A percentile compares a stretch with the other conserved stretches of the same genome.
phyloP scores from a whole-genome alignment of 257 asterid genomes.

The Cinchona pubescens region DNA sequence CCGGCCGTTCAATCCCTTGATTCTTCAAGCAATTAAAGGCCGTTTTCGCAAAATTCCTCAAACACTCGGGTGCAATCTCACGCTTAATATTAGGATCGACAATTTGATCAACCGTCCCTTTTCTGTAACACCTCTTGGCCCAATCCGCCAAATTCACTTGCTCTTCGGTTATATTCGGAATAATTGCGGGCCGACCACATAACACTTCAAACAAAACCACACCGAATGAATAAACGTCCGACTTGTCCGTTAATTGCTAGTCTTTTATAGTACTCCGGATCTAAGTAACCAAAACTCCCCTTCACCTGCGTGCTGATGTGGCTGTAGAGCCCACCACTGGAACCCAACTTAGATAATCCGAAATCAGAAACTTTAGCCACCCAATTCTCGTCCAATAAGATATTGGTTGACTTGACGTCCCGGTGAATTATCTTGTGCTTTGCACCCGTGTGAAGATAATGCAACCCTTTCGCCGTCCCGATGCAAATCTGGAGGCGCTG shows the following conservation, averaged over 20 bases:
- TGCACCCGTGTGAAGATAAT: conserved; percentile 73
- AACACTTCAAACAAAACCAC: conserved; percentile 60
- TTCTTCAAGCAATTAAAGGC: conserved; percentile 48
- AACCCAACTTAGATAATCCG: conserved; percentile 67
- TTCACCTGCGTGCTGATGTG: conserved; percentile 71
- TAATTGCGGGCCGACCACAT: conserved; percentile 46
- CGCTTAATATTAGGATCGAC: conserved; percentile 44
- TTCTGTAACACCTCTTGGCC: conserved; percentile 37
- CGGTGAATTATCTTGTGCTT: conserved; percentile 62
- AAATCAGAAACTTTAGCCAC: conserved; percentile 71
- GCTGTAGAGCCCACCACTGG: conserved; percentile 29
- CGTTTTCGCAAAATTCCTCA: conserved; percentile 39
- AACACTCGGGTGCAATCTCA: conserved; percentile 48
- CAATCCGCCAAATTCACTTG: conserved; percentile 53
- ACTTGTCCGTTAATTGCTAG: conserved; percentile 59
- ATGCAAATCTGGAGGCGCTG: conserved; percentile 51
- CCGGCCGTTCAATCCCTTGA: conserved; percentile 46
- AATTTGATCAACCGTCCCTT: conserved; percentile 41
- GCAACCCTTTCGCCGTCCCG: conserved; percentile 64
- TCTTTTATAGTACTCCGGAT: conserved; percentile 59
- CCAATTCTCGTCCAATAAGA: conserved; percentile 55
- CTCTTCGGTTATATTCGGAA: conserved; percentile 27
- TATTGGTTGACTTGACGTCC: conserved; percentile 68
- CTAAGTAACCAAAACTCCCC: conserved; percentile 67
- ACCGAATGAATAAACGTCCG: conserved; percentile 71